These are phyloP conservation scores for Piper betle DNA, from an alignment of 164 flowering plant genomes.

Conservation along the genomic window DNA sequence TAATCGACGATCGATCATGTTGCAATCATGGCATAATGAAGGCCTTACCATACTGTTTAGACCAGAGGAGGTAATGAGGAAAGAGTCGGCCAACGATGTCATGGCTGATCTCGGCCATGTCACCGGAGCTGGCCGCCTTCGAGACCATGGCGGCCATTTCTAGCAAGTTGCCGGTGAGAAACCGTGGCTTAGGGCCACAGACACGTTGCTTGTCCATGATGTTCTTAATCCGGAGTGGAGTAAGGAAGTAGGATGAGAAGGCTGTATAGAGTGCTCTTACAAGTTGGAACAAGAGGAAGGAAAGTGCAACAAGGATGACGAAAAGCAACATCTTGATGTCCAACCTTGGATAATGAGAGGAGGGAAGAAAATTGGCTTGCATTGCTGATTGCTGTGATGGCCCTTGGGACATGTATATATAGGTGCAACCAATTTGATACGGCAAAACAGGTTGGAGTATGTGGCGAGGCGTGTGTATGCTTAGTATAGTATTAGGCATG, in stretches of 20 bases:
- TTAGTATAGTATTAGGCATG: too few species aligned
- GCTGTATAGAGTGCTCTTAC: slow-evolving; percentile 5
- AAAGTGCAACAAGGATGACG: not conserved
- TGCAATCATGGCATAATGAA: not conserved
- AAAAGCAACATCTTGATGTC: slow-evolving; percentile 1
- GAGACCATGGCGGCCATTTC: slow-evolving; percentile 57
- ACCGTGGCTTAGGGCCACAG: slow-evolving; percentile 75
- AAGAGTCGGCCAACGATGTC: slow-evolving; percentile 70
- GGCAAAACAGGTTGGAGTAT: too few species aligned
- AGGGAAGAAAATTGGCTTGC: too few species aligned
- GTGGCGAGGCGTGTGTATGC: too few species aligned
- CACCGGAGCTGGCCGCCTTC: slow-evolving; percentile 48
- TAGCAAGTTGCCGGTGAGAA: slow-evolving; percentile 57
- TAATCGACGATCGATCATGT: not conserved
- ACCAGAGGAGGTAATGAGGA: slow-evolving; percentile 81
- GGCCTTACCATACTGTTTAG: slow-evolving; percentile 49
- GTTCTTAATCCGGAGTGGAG: slow-evolving; percentile 67
- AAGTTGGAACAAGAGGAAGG: not conserved
- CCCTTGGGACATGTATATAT: too few species aligned
- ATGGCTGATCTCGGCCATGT: slow-evolving; percentile 52
- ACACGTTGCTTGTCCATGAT: slow-evolving; percentile 93
- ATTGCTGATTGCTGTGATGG: too few species aligned
- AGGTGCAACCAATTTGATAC: too few species aligned
- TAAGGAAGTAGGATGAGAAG: slow-evolving; percentile 51
- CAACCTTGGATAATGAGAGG: not conserved